Evolutionary conservation across 345 rosid species (phyloP), one percentile per base, ranked within the genome.

Genomic region (Gossypium turneri): DNA sequence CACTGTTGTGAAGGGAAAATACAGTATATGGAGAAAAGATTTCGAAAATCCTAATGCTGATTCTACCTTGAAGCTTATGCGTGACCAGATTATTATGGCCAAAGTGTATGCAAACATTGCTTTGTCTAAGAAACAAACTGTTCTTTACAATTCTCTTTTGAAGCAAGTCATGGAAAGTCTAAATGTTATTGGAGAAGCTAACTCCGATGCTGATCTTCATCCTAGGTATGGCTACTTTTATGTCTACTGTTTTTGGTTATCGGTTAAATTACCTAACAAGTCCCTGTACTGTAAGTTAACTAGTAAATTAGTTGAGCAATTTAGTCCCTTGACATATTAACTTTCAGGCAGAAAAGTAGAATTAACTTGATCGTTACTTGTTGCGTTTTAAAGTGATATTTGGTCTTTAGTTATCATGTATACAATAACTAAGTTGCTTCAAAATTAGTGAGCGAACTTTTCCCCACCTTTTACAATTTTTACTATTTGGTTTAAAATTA

Each of bases 1-100:
- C 67, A 87, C 90, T 53, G 77, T 85, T 22, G 75, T 82, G 81
- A 80, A 75, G 76, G 98, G 89, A 73, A 95, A 90, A 81, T 91
- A 93, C 82, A 95, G 92, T 73, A 88, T 91, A 76, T 93, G 96
- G 99, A 91, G 98, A 86, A 90, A 88, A 88, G 98, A 95, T 80
- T 92, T 69, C 68, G 96, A 92, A 69, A 90, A 79, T 79, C 94
- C 88, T 73, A 89, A 90, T 85, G 89, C 97, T 61, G 98, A 89
- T 82, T 82, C 97, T 65, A 85, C 86, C 45, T 83, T 93, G 85
- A 93, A 88, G 77, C 94, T 95, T 75, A 93, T 93, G 92, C 87
- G 94, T 93, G 98, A 95, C 87, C 99, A 95, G 88, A 88, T 93
- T 77, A 91, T 93, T 74, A 89, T 93, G 98, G 96, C 93, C n/a